Conservation (phyloP, 352 stramenopile species). For the Phytophthora capsici region DNA sequence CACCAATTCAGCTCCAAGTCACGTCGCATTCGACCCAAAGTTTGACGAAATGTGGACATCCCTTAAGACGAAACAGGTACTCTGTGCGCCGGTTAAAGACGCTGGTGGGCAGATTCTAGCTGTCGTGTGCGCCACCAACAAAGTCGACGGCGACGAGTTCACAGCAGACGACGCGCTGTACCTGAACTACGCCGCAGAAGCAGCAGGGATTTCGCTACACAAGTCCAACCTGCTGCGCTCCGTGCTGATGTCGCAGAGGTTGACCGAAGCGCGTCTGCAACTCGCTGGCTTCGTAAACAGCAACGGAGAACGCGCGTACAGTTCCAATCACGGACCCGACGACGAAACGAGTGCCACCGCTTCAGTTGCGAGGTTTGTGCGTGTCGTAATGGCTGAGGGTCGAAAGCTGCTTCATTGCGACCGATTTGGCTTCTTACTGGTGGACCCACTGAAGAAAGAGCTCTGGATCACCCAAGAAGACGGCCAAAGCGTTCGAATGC, state of each 20-base stretch:
- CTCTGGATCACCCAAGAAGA: slow-evolving; percentile 72
- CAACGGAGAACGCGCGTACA: slow-evolving; percentile 38
- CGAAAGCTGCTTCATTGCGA: slow-evolving; percentile 66
- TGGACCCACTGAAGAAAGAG: slow-evolving; percentile 74
- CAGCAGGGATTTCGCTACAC: slow-evolving; percentile 74
- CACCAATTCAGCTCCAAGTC: slow-evolving; percentile 62
- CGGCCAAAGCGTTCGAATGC: slow-evolving; percentile 60
- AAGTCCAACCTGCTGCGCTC: slow-evolving; percentile 69
- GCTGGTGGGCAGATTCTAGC: slow-evolving; percentile 60
- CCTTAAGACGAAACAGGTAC: slow-evolving; percentile 59
- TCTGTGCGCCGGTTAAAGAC: slow-evolving; percentile 68
- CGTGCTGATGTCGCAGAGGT: slow-evolving; percentile 69
- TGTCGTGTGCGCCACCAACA: slow-evolving; percentile 75
- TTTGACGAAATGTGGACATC: slow-evolving; percentile 59
- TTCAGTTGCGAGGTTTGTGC: slow-evolving; percentile 59
- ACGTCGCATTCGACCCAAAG: slow-evolving; percentile 65
- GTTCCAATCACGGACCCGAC: slow-evolving; percentile 24
- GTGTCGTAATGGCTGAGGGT: slow-evolving; percentile 61
- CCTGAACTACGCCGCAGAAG: slow-evolving; percentile 77
- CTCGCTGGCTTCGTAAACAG: slow-evolving; percentile 68
- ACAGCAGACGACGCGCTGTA: slow-evolving; percentile 72
- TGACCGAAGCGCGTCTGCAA: slow-evolving; percentile 67
- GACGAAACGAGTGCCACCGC: slow-evolving; percentile 57
- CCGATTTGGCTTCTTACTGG: slow-evolving; percentile 66
- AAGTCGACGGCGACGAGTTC: slow-evolving; percentile 72